A percentile compares a stretch with the other conserved stretches of the same genome.
Conservation (phyloP, 2,329 filamentous ascomycete genomes). For the Ilyonectria sp. region DNA sequence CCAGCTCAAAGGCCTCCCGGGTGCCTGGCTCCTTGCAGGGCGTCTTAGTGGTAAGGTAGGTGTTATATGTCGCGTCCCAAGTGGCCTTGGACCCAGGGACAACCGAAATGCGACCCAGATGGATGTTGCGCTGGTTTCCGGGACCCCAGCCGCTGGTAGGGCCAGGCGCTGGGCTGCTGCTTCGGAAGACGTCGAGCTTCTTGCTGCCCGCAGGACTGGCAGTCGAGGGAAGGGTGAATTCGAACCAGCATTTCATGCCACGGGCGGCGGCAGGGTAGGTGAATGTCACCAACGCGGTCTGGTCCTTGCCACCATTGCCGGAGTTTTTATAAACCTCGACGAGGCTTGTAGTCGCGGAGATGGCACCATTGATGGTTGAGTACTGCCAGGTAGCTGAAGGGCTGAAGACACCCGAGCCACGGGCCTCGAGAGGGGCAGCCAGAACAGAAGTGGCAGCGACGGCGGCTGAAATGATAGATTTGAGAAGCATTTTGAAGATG, state of each 20-base stretch:
- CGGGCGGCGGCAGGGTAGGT: slow-evolving; percentile 38
- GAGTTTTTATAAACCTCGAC: slow-evolving; percentile 36
- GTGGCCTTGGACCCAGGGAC: not conserved
- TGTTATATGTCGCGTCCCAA: slow-evolving; percentile 22
- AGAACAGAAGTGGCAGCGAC: slow-evolving; percentile 36
- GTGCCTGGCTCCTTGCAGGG: slow-evolving; percentile 26
- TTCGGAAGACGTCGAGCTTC: slow-evolving; percentile 48
- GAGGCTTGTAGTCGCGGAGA: slow-evolving; percentile 16
- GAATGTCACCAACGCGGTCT: slow-evolving; percentile 47
- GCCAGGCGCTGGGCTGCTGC: slow-evolving; percentile 36
- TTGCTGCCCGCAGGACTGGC: not conserved
- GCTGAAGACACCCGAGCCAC: slow-evolving; percentile 28
- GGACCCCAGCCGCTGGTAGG: slow-evolving; percentile 36
- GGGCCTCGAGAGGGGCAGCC: slow-evolving; percentile 34
- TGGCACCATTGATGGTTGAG: slow-evolving; percentile 39
- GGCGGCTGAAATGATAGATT: slow-evolving; percentile 31
- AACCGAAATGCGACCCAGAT: slow-evolving; percentile 31
- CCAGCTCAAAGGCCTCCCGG: slow-evolving; percentile 29
- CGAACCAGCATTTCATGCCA: slow-evolving; percentile 43
- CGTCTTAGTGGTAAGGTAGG: slow-evolving; percentile 21
- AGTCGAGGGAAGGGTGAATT: slow-evolving; percentile 30
- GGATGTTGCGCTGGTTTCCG: slow-evolving; percentile 44
- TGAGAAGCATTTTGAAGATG: slow-evolving; percentile 38
- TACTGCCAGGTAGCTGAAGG: slow-evolving; percentile 39
- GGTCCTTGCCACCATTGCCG: slow-evolving; percentile 40